Evolutionary conservation across 2,329 filamentous ascomycete genomes (phyloP).

Genomic region (Penicillium corylophilum): DNA sequence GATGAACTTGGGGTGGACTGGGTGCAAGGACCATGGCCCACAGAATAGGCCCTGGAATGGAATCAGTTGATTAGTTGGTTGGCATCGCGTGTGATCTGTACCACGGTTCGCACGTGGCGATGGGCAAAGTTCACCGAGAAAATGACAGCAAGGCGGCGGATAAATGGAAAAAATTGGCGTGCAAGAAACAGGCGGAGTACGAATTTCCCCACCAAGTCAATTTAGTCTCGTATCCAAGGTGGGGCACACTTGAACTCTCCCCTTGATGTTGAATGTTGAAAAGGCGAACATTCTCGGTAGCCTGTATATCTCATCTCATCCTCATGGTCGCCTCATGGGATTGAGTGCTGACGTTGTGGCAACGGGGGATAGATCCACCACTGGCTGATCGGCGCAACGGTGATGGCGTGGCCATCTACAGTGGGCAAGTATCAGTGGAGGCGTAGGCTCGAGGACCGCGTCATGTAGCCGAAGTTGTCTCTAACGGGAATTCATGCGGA

Average conservation of each 20-base stretch:
- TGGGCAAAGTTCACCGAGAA: not conserved
- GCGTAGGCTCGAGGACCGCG: not conserved
- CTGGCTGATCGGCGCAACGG: not conserved
- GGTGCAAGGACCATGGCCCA: not conserved
- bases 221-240: not conserved
- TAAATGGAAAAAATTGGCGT: not conserved
- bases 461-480: not conserved
- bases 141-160: not conserved
- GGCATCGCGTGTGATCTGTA: not conserved
- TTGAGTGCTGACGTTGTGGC: slow-evolving; percentile 4
- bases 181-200: not conserved
- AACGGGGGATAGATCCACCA: slow-evolving; percentile 2
- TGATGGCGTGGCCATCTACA: not conserved
- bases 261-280: not conserved
- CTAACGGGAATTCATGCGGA: not conserved
- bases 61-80: not conserved
- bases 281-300: not conserved
- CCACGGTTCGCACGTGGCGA: slow-evolving; percentile 18
- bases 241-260: not conserved
- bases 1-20: not conserved
- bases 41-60: not conserved
- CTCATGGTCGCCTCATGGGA: not conserved
- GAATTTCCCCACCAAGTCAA: slow-evolving; percentile 3
- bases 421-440: not conserved
- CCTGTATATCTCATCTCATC: not conserved